A percentile compares a stretch with the other conserved stretches of the same genome.
phyloP scores from a whole-genome alignment of 2,329 filamentous ascomycete species.

The Albifimbria verrucaria region DNA sequence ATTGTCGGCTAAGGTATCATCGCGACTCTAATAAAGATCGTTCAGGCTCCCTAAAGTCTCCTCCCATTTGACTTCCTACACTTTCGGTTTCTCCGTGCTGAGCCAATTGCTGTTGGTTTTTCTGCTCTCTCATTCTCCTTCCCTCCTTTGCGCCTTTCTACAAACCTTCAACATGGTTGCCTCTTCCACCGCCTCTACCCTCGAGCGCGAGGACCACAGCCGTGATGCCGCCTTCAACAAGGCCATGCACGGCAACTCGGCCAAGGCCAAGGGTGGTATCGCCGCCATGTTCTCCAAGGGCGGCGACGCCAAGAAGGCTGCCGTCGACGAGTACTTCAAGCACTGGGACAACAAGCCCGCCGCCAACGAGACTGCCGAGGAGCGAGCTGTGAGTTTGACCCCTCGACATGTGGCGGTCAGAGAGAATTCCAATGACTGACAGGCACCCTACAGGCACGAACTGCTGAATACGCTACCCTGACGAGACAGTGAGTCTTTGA shows the following conservation, averaged over 20 bases:
- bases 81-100: background rate
- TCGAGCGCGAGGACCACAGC: conserved; percentile 78
- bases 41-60: background rate
- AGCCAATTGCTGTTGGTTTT: background rate
- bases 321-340: conserved; percentile 91
- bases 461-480: conserved; percentile 86
- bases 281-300: conserved; percentile 85
- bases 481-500: conserved; percentile 75
- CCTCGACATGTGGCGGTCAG: background rate
- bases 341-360: conserved; percentile 87
- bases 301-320: conserved; percentile 68
- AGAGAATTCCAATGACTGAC: conserved; percentile 12
- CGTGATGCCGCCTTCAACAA: conserved; percentile 92
- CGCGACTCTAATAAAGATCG: background rate
- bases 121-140: background rate
- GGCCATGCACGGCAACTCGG: conserved; percentile 74
- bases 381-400: conserved; percentile 62
- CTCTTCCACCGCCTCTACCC: conserved; percentile 36
- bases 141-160: conserved; percentile 3
- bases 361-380: conserved; percentile 77
- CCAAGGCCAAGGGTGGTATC: conserved; percentile 68
- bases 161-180: conserved; percentile 40
- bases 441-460: conserved; percentile 57
- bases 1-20: background rate
- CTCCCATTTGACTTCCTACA: too few relatives aligned